These are phyloP conservation scores for Murraya koenigii DNA, from an alignment of 345 rosid species.

Conservation along the genomic window DNA sequence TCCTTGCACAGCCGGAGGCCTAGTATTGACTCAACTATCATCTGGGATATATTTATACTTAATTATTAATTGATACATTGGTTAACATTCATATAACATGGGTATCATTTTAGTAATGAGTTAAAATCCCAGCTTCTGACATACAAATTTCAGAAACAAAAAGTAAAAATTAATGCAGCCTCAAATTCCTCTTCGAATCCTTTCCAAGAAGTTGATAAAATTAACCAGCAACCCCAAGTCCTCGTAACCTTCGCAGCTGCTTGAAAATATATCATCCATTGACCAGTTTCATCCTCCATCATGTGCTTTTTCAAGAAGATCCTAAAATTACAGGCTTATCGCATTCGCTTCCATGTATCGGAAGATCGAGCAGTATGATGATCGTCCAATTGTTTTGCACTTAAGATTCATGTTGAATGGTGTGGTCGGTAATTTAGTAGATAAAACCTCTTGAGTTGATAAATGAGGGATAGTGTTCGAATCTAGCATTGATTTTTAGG, in stretches of 20 bases:
- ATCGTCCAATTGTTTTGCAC: no score
- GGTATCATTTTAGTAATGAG: neutral
- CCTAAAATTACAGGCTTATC: neutral
- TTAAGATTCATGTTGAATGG: neutral
- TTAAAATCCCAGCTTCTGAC: neutral
- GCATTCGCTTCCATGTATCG: neutral
- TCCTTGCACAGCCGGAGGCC: no score
- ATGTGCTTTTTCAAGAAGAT: neutral
- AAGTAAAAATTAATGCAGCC: neutral
- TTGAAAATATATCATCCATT: neutral
- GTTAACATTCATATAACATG: neutral
- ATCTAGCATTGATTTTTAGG: no score
- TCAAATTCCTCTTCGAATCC: constrained; percentile 3
- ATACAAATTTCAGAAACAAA: neutral
- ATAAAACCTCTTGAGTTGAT: no score
- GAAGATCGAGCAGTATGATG: neutral
- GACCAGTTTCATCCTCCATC: neutral
- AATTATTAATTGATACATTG: neutral
- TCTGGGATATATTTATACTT: no score
- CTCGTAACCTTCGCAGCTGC: neutral
- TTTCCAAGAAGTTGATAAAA: constrained; percentile 9
- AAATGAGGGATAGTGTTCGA: no score
- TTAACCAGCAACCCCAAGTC: constrained; percentile 13
- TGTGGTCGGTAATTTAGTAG: neutral
- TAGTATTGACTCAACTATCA: no score